Base-by-base conservation (phyloP, 83 land plant genomes). In the Diphasiastrum complanatum region DNA sequence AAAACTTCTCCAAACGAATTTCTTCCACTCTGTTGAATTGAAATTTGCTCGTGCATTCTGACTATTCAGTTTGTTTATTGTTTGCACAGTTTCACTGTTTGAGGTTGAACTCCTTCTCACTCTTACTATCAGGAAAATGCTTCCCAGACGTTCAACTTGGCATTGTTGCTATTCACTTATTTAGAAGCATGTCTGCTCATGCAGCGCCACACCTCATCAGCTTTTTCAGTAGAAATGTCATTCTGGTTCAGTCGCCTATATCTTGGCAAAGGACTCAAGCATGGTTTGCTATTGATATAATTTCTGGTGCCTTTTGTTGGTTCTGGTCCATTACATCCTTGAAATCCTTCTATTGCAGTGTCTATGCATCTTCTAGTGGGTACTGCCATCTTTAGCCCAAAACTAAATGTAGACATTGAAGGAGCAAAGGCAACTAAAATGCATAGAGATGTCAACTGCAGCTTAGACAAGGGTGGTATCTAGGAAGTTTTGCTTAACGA, bases 281-380 rank as follows among this genome's bases (percentile, higher is more conserved):
- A 19, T 68, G n/a, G 49, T n/a, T 37, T 68, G 67, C 65, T 53
- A 24, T 68, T 29, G 74, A 68, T 51, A 65, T 65, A 22, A 45
- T 25, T 61, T 68, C 45, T 24, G 77, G 67, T 41, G 67, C 12
- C 8, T n/a, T 30, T 23, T 32, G 8, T 69, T 18, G 74, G 47
- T 28, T 41, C 66, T 48, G 73, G 67, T 37, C 61, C 61, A 4
- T 33, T 56, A 41, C 61, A 40, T 37, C 51, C 60, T 34, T 23
- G 52, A 22, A 63, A 43, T n/a, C 18, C 75, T 25, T 74, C 77
- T 26, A 54, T 31, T 36, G 27, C 60, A 41, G 33, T 74, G 45
- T 68, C 47, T 24, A 27, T 74, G 29, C 38, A 62, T 51, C 47
- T 70, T 68, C 61, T 74, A 51, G 77, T 73, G 68, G 33, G 37